Base-by-base conservation (phyloP, 306 rosid genomes). In the Trifolium repens region DNA sequence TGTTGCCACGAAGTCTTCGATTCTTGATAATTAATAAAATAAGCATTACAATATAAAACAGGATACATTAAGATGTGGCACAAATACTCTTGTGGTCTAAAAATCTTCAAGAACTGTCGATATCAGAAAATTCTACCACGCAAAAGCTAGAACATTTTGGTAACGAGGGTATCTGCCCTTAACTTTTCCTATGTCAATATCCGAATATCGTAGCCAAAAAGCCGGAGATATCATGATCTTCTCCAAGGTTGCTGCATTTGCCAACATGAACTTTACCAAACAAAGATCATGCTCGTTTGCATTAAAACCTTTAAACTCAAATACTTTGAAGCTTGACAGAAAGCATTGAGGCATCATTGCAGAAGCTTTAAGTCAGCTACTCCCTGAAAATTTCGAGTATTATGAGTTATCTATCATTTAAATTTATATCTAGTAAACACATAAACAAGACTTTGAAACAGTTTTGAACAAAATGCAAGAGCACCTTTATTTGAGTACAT, bases 341-440 rank as follows among this genome's bases (percentile, higher is more conserved):
- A 84, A 68, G 78, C 87, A 84, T 0, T 10, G 80, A 17, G 85
- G 87, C 34, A 80, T 75, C 7, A n/a, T 26, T 46, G 75, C 61
- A 24, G 42, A 73, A 26, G 70, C 9, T 30, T 55, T 5, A 77
- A 80, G 3, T 84, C 63, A 37, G 61, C 73, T 26, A 80, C 82
- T 39, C 82, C 85, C 84, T 84, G 84, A 67, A 72, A 84, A 10
- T 69, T 69, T 50, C 9, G 8, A 35, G 46, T 10, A 19, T 27
- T 40, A 15, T 75, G 2, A 47, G 63, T 79, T 19, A 57, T 39
- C 13, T 59, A 68, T 40, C 32, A 8, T 37, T 54, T 7, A 2
- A 3, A 24, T 13, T 9, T n/a, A 54, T 14, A 62, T 16, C 16
- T 15, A 43, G 16, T 7, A 4, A 12, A 52, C 30, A 40, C 22